A percentile compares a stretch with the other conserved stretches of the same genome.
phyloP scores from a whole-genome alignment of 257 asterid genomes.

The Plantago major region DNA sequence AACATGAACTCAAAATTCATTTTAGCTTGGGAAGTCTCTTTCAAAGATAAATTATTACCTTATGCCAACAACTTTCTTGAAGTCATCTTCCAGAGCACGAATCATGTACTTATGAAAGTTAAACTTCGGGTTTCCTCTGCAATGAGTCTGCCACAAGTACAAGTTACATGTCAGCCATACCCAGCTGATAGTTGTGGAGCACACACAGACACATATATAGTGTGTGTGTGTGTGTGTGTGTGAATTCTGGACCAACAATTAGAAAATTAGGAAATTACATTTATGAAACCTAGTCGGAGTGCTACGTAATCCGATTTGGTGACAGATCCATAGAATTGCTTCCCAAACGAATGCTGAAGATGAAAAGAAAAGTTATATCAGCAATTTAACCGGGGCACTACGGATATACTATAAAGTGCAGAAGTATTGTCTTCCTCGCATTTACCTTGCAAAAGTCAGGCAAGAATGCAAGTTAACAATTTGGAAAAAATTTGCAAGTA shows the following conservation, averaged over 20 bases:
- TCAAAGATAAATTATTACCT: conserved; percentile 46
- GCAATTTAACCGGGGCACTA: background rate
- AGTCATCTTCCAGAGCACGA: conserved; percentile 96
- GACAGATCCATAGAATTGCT: conserved; percentile 92
- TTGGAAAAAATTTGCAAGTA: no score
- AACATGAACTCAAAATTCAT: no score
- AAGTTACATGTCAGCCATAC: conserved; percentile 16
- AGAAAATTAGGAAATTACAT: conserved; percentile 33
- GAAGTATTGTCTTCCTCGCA: no score
- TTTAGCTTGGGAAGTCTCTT: background rate
- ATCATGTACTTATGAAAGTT: conserved; percentile 96
- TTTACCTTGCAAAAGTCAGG: no score
- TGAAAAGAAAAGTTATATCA: conserved; percentile 8
- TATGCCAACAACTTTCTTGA: conserved; percentile 89
- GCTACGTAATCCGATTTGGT: conserved; percentile 84
- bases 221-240: no score
- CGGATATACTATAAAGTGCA: background rate
- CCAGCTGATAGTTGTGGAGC: background rate
- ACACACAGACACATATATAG: no score
- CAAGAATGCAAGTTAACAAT: background rate
- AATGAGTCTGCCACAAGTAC: conserved; percentile 62
- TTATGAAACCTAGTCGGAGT: conserved; percentile 85
- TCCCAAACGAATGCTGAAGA: conserved; percentile 80
- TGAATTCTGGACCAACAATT: background rate
- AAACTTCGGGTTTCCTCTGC: conserved; percentile 83